Evolutionary conservation across 2,329 filamentous ascomycete genomes (phyloP), one percentile per base, ranked within the genome.

Genomic region (Onygenales sp.): DNA sequence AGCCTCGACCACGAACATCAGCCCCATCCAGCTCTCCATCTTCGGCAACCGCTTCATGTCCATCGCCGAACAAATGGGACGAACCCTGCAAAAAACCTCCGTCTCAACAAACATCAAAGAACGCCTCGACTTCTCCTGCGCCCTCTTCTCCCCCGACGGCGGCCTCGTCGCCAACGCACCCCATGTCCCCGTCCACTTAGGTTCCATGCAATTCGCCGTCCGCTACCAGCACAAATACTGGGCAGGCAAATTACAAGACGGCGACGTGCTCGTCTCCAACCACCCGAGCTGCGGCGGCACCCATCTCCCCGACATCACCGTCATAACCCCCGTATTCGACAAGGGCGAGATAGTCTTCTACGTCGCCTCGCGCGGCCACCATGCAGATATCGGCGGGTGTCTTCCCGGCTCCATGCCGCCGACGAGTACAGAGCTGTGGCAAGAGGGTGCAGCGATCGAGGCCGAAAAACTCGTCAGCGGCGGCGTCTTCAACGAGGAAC

Each of bases 181-280:
- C 0, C 87, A 93, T 73, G 73, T 93, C 10, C 88, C 88, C 0
- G 87, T 91, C 0, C 88, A 92, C 64, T 73, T 93, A 9, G 87
- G 87, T 32, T 88, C 84, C 47, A 90, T 92, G 87, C 87, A 85
- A n/a, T 91, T 87, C 8, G 90, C 87, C 49, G 86, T 92, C 2
- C 77, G 81, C 55, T 86, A 86, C 47, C 87, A 92, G 70, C 85
- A 87, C 4, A 79, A 86, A 60, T 84, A 88, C 40, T 90, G 86
- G 85, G 77, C 80, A 59, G 85, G 84, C 13, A 86, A 83, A 59
- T 72, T 91, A 33, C 84, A 86, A 59, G 82, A 78, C 47, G 87
- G 87, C 27, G 87, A 92, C 65, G 86, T 90, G 0, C 77, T 92
- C 45, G 84, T 89, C 6, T 84, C 85, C 0, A 92, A 92, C 60